phyloP scores from a whole-genome alignment of 176 grass and related monocot genomes.

The Bonia amplexicaulis region DNA sequence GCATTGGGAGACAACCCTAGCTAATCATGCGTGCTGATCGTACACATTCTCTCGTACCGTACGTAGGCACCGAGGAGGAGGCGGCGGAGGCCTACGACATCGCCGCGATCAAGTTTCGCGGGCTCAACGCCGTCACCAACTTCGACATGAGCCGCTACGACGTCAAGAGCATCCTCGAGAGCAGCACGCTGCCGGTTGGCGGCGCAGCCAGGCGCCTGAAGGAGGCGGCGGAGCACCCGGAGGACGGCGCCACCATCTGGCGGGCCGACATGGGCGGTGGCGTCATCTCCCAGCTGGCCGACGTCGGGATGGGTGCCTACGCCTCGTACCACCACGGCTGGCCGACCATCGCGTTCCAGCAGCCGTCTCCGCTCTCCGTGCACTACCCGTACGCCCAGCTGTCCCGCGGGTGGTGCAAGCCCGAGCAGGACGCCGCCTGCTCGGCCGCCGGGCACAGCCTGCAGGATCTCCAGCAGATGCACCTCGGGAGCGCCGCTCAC shows the following conservation, averaged over 20 bases:
- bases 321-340: constrained; percentile 41
- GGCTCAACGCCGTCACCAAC: constrained; percentile 69
- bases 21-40: constrained; percentile 13
- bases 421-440: constrained; percentile 39
- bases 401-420: constrained; percentile 52
- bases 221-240: constrained; percentile 39
- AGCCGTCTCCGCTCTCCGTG: constrained; percentile 46
- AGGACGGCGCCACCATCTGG: constrained; percentile 39
- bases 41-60: not conserved
- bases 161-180: constrained; percentile 61
- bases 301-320: constrained; percentile 35
- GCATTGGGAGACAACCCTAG: constrained; percentile 24
- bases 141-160: constrained; percentile 80
- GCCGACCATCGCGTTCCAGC: constrained; percentile 62
- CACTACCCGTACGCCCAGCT: constrained; percentile 49
- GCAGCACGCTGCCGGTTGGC: constrained; percentile 44
- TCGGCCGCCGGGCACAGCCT: constrained; percentile 25
- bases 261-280: constrained; percentile 33
- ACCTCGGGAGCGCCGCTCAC: constrained; percentile 45
- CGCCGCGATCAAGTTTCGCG: constrained; percentile 72
- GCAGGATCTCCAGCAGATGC: constrained; percentile 48
- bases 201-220: constrained; percentile 44
- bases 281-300: constrained; percentile 40
- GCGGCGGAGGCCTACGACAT: constrained; percentile 85
- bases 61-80: constrained; percentile 71